Evolutionary conservation across 345 rosid genomes (phyloP), one percentile per base, ranked within the genome.

Genomic region (Kernera saxatilis): DNA sequence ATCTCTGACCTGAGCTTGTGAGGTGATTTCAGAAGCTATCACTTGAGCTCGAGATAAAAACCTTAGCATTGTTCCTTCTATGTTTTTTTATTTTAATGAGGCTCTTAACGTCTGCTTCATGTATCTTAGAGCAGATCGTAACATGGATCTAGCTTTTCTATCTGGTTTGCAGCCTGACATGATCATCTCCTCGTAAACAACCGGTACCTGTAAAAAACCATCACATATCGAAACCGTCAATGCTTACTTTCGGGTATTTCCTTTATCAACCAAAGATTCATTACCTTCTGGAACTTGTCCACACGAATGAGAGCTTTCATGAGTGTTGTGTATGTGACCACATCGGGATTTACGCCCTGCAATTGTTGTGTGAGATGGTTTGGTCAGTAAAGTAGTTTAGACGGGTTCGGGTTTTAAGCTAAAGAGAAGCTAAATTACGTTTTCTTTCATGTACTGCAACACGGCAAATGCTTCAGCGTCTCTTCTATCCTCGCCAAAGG

Each of bases 401-500:
- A 37, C 3, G 27, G 51, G 23, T 50, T 23, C 27, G 23, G 45
- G 18, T 40, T 50, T 19, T 43, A 74, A 74, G 23, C 21, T 8
- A 19, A 53, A 44, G 50, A 55, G 45, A 61, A 69, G 37, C 40
- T 56, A 80, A 11, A 0, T 81, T 58, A 94, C 99, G 44, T 91
- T 87, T 74, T 88, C 99, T 76, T 89, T 94, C 97, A 94, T 91
- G 80, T 85, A 91, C 70, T 88, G 93, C 66, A 94, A 81, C 68
- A 94, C 97, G 15, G 96, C 84, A 70, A 91, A 94, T 9, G 96
- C 99, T 83, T 91, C 99, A 5, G 73, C 88, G 43, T 88, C 99
- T 73, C 95, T 86, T 83, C 93, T 81, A 74, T 94, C 99, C 83
- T 88, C 95, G 2, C 96, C 95, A 84, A 91, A 94, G 33, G 99